phyloP scores from a whole-genome alignment of 129 eudicot genomes.

The Oenanthe sinensis region DNA sequence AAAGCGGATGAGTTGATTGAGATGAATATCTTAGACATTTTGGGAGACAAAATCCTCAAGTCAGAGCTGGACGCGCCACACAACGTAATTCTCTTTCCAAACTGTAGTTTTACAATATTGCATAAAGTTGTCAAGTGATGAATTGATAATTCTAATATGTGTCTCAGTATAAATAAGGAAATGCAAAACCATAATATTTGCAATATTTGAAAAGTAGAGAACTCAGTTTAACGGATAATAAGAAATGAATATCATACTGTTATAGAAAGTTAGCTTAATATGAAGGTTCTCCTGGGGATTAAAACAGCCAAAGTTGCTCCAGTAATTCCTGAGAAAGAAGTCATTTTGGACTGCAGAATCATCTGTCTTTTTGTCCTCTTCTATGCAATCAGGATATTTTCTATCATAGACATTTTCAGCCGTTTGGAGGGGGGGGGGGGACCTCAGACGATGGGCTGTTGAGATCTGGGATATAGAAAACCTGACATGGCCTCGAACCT shows the following conservation, averaged over 20 bases:
- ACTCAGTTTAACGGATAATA: neutral
- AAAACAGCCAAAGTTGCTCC: neutral
- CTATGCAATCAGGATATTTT: neutral
- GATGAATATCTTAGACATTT: slow-evolving; percentile 64
- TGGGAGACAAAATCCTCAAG: slow-evolving; percentile 78
- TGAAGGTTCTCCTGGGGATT: neutral
- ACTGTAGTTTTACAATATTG: neutral
- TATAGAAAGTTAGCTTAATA: neutral
- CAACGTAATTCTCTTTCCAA: slow-evolving; percentile 53
- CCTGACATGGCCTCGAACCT: neutral
- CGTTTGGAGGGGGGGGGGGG: neutral
- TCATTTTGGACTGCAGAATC: neutral
- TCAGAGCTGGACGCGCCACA: slow-evolving; percentile 67
- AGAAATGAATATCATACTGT: neutral
- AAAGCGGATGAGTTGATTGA: slow-evolving; percentile 78
- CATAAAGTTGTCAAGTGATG: neutral
- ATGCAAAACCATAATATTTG: neutral
- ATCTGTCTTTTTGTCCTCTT: neutral
- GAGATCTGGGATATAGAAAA: neutral
- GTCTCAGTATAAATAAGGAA: neutral
- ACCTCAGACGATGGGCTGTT: neutral
- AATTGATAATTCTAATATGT: neutral
- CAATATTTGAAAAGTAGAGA: neutral
- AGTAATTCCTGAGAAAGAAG: neutral
- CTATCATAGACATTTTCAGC: neutral